Conservation (phyloP, 2,329 filamentous ascomycete species). For the Alternaria rosae region DNA sequence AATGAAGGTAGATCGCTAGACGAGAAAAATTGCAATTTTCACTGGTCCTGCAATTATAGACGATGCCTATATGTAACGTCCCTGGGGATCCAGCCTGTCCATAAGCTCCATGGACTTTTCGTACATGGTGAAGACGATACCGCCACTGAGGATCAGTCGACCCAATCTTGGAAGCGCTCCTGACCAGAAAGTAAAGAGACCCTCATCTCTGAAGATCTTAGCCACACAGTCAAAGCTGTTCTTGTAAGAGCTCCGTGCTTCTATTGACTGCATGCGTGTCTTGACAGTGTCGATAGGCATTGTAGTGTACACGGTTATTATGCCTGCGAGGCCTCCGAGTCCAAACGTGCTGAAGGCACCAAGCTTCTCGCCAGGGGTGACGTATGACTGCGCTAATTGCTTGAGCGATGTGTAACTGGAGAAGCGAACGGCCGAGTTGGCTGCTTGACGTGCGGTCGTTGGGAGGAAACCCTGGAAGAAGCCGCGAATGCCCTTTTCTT, state of each 20-base stretch:
- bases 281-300: slow-evolving; percentile 91
- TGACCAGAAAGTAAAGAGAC: slow-evolving; percentile 90
- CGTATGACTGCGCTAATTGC: slow-evolving; percentile 90
- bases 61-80: slow-evolving; percentile 72
- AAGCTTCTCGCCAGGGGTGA: slow-evolving; percentile 92
- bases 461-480: slow-evolving; percentile 98
- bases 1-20: neutral
- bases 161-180: slow-evolving; percentile 87
- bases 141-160: slow-evolving; percentile 86
- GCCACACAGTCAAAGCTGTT: slow-evolving; percentile 86
- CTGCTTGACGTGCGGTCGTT: slow-evolving; percentile 91
- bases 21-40: neutral
- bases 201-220: slow-evolving; percentile 87
- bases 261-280: slow-evolving; percentile 95
- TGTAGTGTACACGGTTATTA: slow-evolving; percentile 82
- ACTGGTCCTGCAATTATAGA: neutral
- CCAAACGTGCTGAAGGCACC: slow-evolving; percentile 87
- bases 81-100: slow-evolving; percentile 79
- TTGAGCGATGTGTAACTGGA: slow-evolving; percentile 88
- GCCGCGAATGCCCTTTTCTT: slow-evolving; percentile 85
- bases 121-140: slow-evolving; percentile 97
- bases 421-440: slow-evolving; percentile 92
- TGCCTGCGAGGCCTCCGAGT: slow-evolving; percentile 85
- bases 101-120: slow-evolving; percentile 95
- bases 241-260: slow-evolving; percentile 80